These are phyloP conservation scores for Russula lepida DNA, from an alignment of 768 basidiomycete genomes.

Conservation along the genomic window DNA sequence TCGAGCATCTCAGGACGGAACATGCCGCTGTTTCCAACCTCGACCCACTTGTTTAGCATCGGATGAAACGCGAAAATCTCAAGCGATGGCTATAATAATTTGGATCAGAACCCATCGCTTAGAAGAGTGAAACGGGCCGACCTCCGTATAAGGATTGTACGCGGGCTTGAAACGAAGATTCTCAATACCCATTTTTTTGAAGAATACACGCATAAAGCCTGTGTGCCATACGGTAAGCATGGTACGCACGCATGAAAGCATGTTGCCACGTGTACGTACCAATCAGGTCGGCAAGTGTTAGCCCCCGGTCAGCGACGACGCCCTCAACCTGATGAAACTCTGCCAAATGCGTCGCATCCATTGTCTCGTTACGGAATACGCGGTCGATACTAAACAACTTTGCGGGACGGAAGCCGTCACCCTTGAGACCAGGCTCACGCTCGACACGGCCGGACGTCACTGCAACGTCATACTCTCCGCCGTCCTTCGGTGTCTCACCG, in stretches of 20 bases:
- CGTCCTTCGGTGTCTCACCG: conserved; percentile 44
- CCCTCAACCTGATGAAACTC: conserved; percentile 99
- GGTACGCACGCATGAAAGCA: not conserved
- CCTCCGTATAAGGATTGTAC: conserved; percentile 97
- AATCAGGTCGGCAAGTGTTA: conserved; percentile 93
- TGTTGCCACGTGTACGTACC: conserved; percentile 38
- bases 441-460: conserved; percentile 35
- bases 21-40: conserved; percentile 98
- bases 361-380: conserved; percentile 97
- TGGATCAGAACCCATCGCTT: conserved; percentile 2
- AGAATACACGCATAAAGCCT: conserved; percentile 99
- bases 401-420: conserved; percentile 81
- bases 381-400: conserved; percentile 97
- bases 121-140: conserved; percentile 23
- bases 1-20: conserved; percentile 99
- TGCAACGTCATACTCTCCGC: conserved; percentile 22
- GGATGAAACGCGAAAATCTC: conserved; percentile 99
- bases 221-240: not conserved
- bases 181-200: conserved; percentile 94
- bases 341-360: conserved; percentile 96
- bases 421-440: conserved; percentile 27
- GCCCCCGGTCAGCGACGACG: conserved; percentile 87
- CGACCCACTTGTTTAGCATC: conserved; percentile 88
- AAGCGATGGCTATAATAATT: conserved; percentile 62
- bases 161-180: conserved; percentile 97